phyloP scores from a whole-genome alignment of 2,329 filamentous ascomycete genomes.

The Thelonectria discophora region DNA sequence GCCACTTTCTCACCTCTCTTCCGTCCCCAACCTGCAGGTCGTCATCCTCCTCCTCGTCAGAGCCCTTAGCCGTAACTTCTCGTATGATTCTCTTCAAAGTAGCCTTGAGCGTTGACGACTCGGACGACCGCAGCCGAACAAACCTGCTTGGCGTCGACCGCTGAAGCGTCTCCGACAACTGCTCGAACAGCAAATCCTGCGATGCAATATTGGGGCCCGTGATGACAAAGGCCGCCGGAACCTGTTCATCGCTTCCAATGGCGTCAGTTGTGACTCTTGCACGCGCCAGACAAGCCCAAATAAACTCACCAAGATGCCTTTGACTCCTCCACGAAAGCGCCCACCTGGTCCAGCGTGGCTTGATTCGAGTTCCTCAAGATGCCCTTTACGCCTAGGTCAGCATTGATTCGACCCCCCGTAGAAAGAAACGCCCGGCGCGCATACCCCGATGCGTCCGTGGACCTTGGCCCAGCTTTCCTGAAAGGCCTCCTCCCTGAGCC shows the following conservation, averaged over 20 bases:
- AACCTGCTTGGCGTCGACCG: slow-evolving; percentile 62
- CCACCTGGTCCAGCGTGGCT: slow-evolving; percentile 66
- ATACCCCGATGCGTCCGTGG: slow-evolving; percentile 67
- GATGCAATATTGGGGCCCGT: slow-evolving; percentile 82
- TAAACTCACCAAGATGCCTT: slow-evolving; percentile 45
- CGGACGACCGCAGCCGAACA: slow-evolving; percentile 73
- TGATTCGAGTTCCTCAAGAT: slow-evolving; percentile 69
- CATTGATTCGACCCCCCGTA: slow-evolving; percentile 34
- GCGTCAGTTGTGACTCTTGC: slow-evolving; percentile 27
- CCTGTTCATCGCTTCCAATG: slow-evolving; percentile 53
- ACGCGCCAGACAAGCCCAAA: not conserved
- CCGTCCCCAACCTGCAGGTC: slow-evolving; percentile 57
- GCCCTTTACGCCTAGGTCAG: slow-evolving; percentile 48
- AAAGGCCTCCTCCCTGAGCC: slow-evolving; percentile 67
- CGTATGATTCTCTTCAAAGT: slow-evolving; percentile 77
- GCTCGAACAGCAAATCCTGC: slow-evolving; percentile 77
- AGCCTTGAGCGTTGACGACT: slow-evolving; percentile 78
- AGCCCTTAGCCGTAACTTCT: slow-evolving; percentile 62
- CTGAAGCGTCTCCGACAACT: slow-evolving; percentile 68
- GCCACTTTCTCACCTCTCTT: slow-evolving; percentile 53
- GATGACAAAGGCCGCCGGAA: slow-evolving; percentile 77
- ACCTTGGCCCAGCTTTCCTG: slow-evolving; percentile 70
- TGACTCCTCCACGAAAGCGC: slow-evolving; percentile 61
- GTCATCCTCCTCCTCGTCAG: slow-evolving; percentile 67
- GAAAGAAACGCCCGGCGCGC: not conserved